phyloP scores from a whole-genome alignment of 345 rosid species.

The Triadica sebifera region DNA sequence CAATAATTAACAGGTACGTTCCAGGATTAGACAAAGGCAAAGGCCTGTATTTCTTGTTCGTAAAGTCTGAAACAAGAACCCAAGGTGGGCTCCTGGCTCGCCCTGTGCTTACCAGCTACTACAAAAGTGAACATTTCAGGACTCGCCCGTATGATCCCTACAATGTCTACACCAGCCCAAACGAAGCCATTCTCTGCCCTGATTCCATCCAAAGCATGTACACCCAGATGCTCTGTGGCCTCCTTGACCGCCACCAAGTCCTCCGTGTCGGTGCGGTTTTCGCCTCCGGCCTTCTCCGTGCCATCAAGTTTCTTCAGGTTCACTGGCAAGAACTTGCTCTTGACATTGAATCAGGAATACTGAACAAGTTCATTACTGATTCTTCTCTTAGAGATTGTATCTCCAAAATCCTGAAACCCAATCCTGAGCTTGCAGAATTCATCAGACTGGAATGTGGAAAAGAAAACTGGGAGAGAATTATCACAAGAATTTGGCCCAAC shows the following conservation, averaged over 20 bases:
- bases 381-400: slow-evolving; percentile 24
- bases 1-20: slow-evolving; percentile 50
- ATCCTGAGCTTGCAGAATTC: slow-evolving; percentile 29
- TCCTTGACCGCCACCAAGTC: slow-evolving; percentile 30
- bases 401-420: slow-evolving; percentile 26
- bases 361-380: slow-evolving; percentile 31
- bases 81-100: slow-evolving; percentile 45
- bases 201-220: slow-evolving; percentile 50
- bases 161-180: slow-evolving; percentile 42
- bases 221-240: slow-evolving; percentile 41
- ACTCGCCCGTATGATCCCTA: slow-evolving; percentile 37
- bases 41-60: slow-evolving; percentile 52
- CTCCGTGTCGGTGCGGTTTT: slow-evolving; percentile 43
- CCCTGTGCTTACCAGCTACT: slow-evolving; percentile 46
- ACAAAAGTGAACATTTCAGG: slow-evolving; percentile 44
- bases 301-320: slow-evolving; percentile 40
- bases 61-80: slow-evolving; percentile 40
- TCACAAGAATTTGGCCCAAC: slow-evolving; percentile 41
- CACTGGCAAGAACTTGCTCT: slow-evolving; percentile 32
- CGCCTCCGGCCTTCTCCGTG: slow-evolving; percentile 44
- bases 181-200: slow-evolving; percentile 39
- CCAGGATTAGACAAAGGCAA: slow-evolving; percentile 92
- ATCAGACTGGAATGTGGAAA: slow-evolving; percentile 25
- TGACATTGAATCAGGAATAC: slow-evolving; percentile 32
- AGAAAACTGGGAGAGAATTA: slow-evolving; percentile 38